Base-by-base conservation (phyloP, 306 rosid genomes). In the Quercus aquifolioides region DNA sequence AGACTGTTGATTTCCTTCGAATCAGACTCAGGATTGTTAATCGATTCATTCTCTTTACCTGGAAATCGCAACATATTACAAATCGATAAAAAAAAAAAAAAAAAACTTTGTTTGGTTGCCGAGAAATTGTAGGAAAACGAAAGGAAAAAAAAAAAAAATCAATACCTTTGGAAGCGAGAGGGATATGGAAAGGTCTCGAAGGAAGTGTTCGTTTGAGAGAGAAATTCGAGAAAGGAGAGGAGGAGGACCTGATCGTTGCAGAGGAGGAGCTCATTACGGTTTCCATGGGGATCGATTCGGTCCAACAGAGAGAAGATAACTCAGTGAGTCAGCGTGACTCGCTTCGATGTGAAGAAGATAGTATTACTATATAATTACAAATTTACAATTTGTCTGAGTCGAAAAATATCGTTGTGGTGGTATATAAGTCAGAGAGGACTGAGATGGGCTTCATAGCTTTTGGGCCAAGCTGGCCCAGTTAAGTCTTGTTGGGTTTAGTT, bases 101-200 rank as follows among this genome's bases (percentile, higher is more conserved):
- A 68, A 11, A 23, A 23, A 0, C 2, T 23, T 8, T 7, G n/a
- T 41, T 43, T 46, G 58, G 41, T 60, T 8, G 77, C 28, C 12
- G 41, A 71, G 51, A 81, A 43, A 75, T 4, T 25, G 20, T 15
- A 41, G 21, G 41, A 62, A 63, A 41, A 20, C 17, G 23, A 73
- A 18, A 15, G 49, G 10, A 18, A 65, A 59, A 15, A 6, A 38
- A 10, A 3, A 19, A 33, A 55, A 72, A 21, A 18, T 2, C 67
- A 43, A 20, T 56, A 90, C 94, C 91, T 86, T 85, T 91, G 87
- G 94, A 91, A 31, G 90, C 78, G 41, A 79, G 72, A 20, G 90
- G 85, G 82, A 79, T 83, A 12, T 75, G 90, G 41, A 82, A 68
- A 30, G 87, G 76, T 46, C 86, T 84, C 5, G 79, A 68, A 55